Base-by-base conservation (phyloP, 2,329 filamentous ascomycete species). In the Bipolaris sorokiniana region DNA sequence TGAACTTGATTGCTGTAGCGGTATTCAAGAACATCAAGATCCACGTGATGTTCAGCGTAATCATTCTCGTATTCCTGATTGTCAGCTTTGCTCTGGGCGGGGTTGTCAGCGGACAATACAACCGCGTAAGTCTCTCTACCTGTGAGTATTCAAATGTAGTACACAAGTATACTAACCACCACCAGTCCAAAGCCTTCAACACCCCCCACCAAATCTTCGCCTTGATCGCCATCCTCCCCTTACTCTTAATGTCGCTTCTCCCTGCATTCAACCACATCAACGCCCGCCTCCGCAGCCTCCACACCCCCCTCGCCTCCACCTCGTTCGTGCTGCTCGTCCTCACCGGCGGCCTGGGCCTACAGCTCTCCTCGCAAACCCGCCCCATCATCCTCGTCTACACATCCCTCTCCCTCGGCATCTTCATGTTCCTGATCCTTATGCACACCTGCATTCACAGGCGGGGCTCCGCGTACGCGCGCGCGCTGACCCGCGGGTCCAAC, bases 181-280 rank as follows among this genome's bases (percentile, higher is more conserved):
- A 34, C 38, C 62, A 81, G 73, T 79, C 78, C 38, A 77, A 77
- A 55, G 51, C 66, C 53, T 81, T 77, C 73, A 74, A 63, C 58
- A 76, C 80, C 7, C 67, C 77, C 3, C 81, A 83, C 66, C 81
- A 83, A 59, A 75, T 82, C 61, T 55, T 82, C 51, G 80, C 81
- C 22, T 74, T 82, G 41, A 45, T 80, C 37, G 45, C 93, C 83
- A 56, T 76, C n/a, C 45, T 65, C n/a, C 72, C 72, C 5, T 63
- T 74, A 46, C 54, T 73, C 13, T 54, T 73, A 6, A 52, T 67
- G 3, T 54, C 62, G 26, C 5, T 70, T 38, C 69, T 74, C 18
- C 69, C 72, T 11, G 28, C 66, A 13, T 63, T 62, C 59, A 7
- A 42, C 71, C 60, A 45, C 79, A 73, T 63, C 58, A 60, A 77